Base-by-base conservation (phyloP, 1,139 yeast genomes). In the Debaryomycetaceae sp. region DNA sequence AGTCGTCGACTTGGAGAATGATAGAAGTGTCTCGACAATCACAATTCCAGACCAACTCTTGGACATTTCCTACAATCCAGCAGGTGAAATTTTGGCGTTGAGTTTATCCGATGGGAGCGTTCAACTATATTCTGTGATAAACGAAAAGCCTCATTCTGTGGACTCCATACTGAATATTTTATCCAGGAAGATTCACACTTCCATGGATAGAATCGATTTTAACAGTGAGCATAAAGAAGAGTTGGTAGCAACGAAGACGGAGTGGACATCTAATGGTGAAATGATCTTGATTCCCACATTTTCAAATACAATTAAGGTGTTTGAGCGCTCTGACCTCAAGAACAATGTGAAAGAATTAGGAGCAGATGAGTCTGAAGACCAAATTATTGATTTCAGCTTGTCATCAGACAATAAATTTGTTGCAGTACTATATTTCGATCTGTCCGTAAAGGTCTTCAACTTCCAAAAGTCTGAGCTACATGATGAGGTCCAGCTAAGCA, bases 101-200 rank as follows among this genome's bases (percentile, higher is more conserved):
- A 45, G 60, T 36, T 74, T 84, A 43, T 70, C 87, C 7, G 85
- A 81, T 62, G 96, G 97, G 8, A 72, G 71, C 36, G 65, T 89
- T 24, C 76, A 79, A 38, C 68, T 93, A 39, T 87, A 76, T 57
- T 83, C 89, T 0, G 76, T 85, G 33, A 74, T 65, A 37, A 72
- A 71, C 48, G 78, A 73, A 52, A 53, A 53, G 23, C 75, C 74
- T 8, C 61, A 55, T 37, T 55, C 70, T 41, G 50, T 68, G 9
- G 66, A 78, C 39, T 70, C 76, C 1, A 60, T 85, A 13, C 57
- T 66, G 2, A 72, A 69, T 24, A 66, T 67, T 34, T 59, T 80
- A 22, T 67, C 72, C 2, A 42, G 49, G 4, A 73, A 72, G 45
- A 57, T 65, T 9, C 57, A 67, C 46, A 57, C 68, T 5, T 70